phyloP scores from a whole-genome alignment of 1,284 basidiomycete genomes.

The Pisolithus thermaeus region DNA sequence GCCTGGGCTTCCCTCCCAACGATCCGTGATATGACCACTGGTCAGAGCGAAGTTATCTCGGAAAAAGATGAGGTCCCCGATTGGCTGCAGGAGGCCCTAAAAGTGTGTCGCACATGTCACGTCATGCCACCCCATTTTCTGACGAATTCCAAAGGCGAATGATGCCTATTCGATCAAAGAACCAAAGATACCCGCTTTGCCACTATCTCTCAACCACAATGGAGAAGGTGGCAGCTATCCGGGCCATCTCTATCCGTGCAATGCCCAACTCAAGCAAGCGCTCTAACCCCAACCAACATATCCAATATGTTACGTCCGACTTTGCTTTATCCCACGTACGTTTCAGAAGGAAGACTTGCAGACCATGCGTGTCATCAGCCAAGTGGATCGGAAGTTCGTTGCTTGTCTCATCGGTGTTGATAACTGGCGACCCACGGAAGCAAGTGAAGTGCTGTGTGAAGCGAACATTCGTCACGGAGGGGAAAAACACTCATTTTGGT shows the following conservation, averaged over 20 bases:
- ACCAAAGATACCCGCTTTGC: slow-evolving; percentile 40
- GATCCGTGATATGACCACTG: slow-evolving; percentile 2
- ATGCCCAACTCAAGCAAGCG: slow-evolving; percentile 5
- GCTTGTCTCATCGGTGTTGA: slow-evolving; percentile 50
- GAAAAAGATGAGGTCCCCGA: slow-evolving; percentile 30
- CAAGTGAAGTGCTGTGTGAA: slow-evolving; percentile 5
- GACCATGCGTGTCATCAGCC: slow-evolving; percentile 59
- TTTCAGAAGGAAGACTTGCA: slow-evolving; percentile 51
- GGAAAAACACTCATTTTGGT: slow-evolving; percentile 63
- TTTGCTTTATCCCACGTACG: slow-evolving; percentile 24
- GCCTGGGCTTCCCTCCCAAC: slow-evolving; percentile 7
- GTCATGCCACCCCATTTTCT: slow-evolving; percentile 5
- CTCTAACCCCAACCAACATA: slow-evolving; percentile 7
- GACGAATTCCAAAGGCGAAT: slow-evolving; percentile 39
- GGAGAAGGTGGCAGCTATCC: slow-evolving; percentile 10
- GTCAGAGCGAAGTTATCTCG: not conserved
- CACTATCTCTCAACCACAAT: slow-evolving; percentile 19
- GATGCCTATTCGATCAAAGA: slow-evolving; percentile 42
- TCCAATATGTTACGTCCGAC: slow-evolving; percentile 11
- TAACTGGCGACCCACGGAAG: slow-evolving; percentile 6
- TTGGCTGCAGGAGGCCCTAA: slow-evolving; percentile 49
- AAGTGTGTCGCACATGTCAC: slow-evolving; percentile 29
- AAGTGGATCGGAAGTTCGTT: slow-evolving; percentile 89
- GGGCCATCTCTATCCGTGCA: slow-evolving; percentile 10
- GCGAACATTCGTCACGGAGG: slow-evolving; percentile 3